Evolutionary conservation across 768 basidiomycete species (phyloP).

Genomic region (Mycena albidolilacea): DNA sequence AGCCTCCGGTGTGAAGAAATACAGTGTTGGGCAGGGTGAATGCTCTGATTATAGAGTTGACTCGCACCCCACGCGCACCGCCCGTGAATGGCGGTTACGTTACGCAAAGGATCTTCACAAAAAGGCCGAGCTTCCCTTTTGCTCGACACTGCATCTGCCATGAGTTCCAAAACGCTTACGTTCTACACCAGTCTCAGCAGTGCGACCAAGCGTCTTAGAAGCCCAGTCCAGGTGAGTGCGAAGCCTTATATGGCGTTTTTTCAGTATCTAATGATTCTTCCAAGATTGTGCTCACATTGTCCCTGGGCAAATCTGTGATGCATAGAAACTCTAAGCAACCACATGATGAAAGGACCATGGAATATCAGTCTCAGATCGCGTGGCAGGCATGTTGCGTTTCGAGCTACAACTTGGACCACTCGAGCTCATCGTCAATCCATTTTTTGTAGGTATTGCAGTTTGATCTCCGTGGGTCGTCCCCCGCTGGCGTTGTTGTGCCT

Average conservation of each 20-base stretch:
- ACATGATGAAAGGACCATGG: neutral
- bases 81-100: no score
- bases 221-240: slow-evolving; percentile 4
- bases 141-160: neutral
- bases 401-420: neutral
- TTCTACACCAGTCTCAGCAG: slow-evolving; percentile 11
- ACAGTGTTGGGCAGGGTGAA: no score
- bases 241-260: neutral
- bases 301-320: slow-evolving; percentile 5
- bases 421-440: neutral
- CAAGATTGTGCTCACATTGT: slow-evolving; percentile 12
- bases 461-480: slow-evolving; percentile 14
- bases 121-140: neutral
- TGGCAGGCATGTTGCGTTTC: slow-evolving; percentile 13
- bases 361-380: slow-evolving; percentile 7
- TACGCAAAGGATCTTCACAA: neutral
- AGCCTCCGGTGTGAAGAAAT: no score
- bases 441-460: slow-evolving; percentile 12
- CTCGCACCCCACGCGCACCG: no score
- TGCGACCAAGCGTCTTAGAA: slow-evolving; percentile 6
- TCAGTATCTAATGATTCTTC: neutral
- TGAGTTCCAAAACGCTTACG: slow-evolving; percentile 21
- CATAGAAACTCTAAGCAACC: slow-evolving; percentile 10
- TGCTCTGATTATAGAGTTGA: no score
- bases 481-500: neutral